Evolutionary conservation across 441 rosid genomes (phyloP).

Genomic region (Pelargonium citronellum): DNA sequence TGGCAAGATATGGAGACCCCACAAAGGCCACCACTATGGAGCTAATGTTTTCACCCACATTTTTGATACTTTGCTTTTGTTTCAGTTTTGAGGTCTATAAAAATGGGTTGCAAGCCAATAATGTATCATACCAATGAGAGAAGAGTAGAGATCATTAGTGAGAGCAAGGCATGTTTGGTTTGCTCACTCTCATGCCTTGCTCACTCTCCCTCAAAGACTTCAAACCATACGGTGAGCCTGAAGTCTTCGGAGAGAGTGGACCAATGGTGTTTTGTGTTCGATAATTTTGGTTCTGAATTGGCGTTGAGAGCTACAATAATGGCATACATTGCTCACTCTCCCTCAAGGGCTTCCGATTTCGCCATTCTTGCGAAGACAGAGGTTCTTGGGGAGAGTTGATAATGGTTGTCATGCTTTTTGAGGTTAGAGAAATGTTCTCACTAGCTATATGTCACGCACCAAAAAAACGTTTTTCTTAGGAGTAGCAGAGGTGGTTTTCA

Average conservation of each 20-base stretch:
- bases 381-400: background rate
- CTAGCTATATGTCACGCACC: too few relatives aligned
- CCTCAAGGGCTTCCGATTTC: slow-evolving; percentile 7
- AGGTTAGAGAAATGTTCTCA: too few relatives aligned
- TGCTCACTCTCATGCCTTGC: too few relatives aligned
- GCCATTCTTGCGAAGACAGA: background rate
- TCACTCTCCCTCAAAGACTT: too few relatives aligned
- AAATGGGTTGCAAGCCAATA: background rate
- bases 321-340: slow-evolving; percentile 1
- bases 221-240: too few relatives aligned
- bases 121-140: background rate
- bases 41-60: background rate
- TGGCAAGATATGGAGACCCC: background rate
- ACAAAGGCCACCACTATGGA: background rate
- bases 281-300: too few relatives aligned
- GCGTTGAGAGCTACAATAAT: background rate
- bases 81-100: background rate
- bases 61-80: background rate
- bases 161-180: background rate
- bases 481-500: too few relatives aligned
- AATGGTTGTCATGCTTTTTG: background rate
- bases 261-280: too few relatives aligned
- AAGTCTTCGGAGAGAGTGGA: too few relatives aligned
- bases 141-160: background rate
- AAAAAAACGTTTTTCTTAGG: too few relatives aligned